Conservation (phyloP, 345 rosid genomes). For the Bruguiera gymnorhiza region DNA sequence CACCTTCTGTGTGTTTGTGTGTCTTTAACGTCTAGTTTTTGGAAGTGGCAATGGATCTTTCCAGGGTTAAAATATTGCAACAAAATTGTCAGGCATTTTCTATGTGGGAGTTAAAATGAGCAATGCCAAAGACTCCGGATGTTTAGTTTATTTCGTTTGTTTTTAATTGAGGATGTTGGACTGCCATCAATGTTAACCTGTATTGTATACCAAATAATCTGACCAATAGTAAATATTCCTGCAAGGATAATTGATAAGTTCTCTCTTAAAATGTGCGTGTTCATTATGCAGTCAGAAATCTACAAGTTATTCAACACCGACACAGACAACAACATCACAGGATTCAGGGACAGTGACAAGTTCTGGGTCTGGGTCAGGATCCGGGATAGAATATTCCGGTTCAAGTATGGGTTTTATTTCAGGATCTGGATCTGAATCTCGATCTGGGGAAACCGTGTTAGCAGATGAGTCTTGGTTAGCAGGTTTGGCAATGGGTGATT, state of each 20-base stretch:
- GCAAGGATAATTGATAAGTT: not conserved
- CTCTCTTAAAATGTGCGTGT: not conserved
- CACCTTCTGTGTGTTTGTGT: no score
- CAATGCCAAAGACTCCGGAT: slow-evolving; percentile 19
- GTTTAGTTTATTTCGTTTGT: not conserved
- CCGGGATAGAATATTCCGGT: slow-evolving; percentile 11
- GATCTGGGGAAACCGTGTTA: slow-evolving; percentile 46
- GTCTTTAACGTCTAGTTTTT: not conserved
- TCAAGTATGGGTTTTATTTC: slow-evolving; percentile 26
- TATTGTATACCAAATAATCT: slow-evolving; percentile 4
- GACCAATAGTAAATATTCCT: not conserved
- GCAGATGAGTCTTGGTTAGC: slow-evolving; percentile 87
- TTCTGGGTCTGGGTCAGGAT: slow-evolving; percentile 5
- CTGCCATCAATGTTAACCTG: not conserved
- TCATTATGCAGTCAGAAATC: slow-evolving; percentile 66
- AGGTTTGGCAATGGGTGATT: slow-evolving; percentile 86
- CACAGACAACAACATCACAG: slow-evolving; percentile 40
- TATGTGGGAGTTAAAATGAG: not conserved
- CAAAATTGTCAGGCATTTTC: not conserved
- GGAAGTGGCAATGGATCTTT: not conserved
- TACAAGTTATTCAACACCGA: slow-evolving; percentile 57
- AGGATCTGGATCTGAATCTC: slow-evolving; percentile 21
- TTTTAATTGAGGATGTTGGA: slow-evolving; percentile 14
- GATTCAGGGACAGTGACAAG: not conserved
- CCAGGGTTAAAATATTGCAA: not conserved